Conservation (phyloP, 345 rosid species). For the Limnanthes douglasii region DNA sequence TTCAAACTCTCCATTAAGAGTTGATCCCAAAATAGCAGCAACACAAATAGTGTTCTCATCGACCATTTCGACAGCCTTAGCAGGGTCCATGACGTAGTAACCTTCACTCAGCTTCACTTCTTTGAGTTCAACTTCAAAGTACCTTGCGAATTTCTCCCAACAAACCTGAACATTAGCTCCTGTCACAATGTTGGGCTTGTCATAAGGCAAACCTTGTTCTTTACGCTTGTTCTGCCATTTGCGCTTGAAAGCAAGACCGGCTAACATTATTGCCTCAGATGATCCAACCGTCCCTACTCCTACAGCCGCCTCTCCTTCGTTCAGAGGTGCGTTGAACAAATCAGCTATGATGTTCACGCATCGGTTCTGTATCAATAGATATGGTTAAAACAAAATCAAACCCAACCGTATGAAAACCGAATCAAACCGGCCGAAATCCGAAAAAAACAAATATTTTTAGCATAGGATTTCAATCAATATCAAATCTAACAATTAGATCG, state of each 20-base stretch:
- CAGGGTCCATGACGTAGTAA: conserved; percentile 95
- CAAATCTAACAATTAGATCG: too few relatives aligned
- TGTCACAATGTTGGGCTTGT: conserved; percentile 87
- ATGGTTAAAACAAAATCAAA: too few relatives aligned
- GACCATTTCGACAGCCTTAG: conserved; percentile 75
- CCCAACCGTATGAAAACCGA: too few relatives aligned
- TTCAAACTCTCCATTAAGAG: conserved; percentile 91
- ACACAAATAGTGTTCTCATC: conserved; percentile 99
- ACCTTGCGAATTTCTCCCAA: conserved; percentile 94
- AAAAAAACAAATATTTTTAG: too few relatives aligned
- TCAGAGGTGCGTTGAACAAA: conserved; percentile 73
- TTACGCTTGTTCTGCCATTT: conserved; percentile 88
- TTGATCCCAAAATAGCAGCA: conserved; percentile 83
- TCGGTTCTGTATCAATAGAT: conserved; percentile 42
- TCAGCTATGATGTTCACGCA: conserved; percentile 94
- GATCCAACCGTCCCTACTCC: conserved; percentile 96
- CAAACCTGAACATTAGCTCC: conserved; percentile 91
- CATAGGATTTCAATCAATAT: too few relatives aligned
- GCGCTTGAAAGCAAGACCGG: conserved; percentile 86
- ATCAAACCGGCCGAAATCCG: too few relatives aligned
- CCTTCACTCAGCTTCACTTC: conserved; percentile 82
- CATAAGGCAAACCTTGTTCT: conserved; percentile 66
- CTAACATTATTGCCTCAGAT: conserved; percentile 94
- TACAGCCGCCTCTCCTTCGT: conserved; percentile 53
- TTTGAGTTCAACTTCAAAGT: conserved; percentile 85